Base-by-base conservation (phyloP, 2,329 filamentous ascomycete genomes). In the Botrytis porri region DNA sequence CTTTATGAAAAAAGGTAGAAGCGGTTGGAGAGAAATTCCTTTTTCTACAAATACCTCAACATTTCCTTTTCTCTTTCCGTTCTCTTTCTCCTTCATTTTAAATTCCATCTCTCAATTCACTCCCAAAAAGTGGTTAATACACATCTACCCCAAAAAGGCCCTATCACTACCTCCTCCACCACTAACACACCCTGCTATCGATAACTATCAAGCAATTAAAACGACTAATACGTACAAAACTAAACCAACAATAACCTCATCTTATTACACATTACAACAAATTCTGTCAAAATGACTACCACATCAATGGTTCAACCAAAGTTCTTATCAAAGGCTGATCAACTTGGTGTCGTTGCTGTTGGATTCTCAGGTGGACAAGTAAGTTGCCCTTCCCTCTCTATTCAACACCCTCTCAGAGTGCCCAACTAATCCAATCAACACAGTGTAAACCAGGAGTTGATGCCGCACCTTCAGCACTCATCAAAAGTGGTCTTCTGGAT, bases 361-460 rank as follows among this genome's bases (percentile, higher is more conserved):
- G 95, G 95, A 75, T 99, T 98, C 86, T 97, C 94, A 71, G 95
- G 95, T 77, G 96, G 96, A 73, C 96, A 98, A 89, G 94, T 96
- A 89, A 78, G 86, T 69, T 73, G 16, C 67, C 41, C 48, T 48
- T 3, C 20, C 43, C 45, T 48, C 45, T 22, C 72, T 35, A 51
- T 69, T 20, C 43, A 29, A 67, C 63, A 37, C 22, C 35, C 63
- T 73, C 73, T 61, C 51, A 65, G 72, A 73, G 75, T 73, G 72
- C 74, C 74, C 41, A 70, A n/a, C 39, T 54, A 59, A 65, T 48
- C 8, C 25, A 29, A 77, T 70, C 76, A 29, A 45, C 18, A 72
- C 79, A 97, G 93, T 91, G 91, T 85, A 98, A 98, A 84, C 86
- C 90, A 59, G 96, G 96, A 78, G 95, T 98, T 77, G 96, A 98